phyloP scores from a whole-genome alignment of 495 filamentous ascomycete species.

The Penicillium roqueforti region DNA sequence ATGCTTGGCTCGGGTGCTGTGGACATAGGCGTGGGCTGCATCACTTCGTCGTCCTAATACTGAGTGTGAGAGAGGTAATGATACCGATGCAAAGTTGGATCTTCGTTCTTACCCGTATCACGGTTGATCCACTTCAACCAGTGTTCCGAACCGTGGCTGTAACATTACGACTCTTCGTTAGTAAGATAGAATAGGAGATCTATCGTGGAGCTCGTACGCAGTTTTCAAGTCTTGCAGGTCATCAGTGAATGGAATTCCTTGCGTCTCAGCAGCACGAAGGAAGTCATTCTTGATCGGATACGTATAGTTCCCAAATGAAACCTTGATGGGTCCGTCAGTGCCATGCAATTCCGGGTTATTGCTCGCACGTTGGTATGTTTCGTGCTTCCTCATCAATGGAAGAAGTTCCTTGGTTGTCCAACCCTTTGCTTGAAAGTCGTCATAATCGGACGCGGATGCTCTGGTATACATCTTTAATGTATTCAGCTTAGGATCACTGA shows the following conservation, averaged over 20 bases:
- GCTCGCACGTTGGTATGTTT: conserved; percentile 74
- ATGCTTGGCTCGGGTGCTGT: conserved; percentile 61
- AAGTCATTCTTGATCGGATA: conserved; percentile 76
- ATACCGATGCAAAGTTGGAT: background rate
- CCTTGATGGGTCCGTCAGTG: conserved; percentile 79
- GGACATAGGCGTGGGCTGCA: conserved; percentile 71
- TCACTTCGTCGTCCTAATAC: conserved; percentile 50
- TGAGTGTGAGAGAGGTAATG: conserved; percentile 2
- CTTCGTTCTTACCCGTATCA: conserved; percentile 43
- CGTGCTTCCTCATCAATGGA: conserved; percentile 78
- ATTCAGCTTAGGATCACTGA: background rate
- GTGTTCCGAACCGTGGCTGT: conserved; percentile 37
- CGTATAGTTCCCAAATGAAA: conserved; percentile 74
- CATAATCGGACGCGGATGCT: conserved; percentile 77
- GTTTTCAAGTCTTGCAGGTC: conserved; percentile 66
- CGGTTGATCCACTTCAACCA: conserved; percentile 68
- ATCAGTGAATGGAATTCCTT: conserved; percentile 68
- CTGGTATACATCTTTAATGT: conserved; percentile 70
- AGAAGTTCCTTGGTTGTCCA: conserved; percentile 77
- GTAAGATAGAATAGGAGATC: too few species aligned
- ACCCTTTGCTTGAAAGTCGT: conserved; percentile 77
- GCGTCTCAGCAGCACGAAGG: conserved; percentile 70
- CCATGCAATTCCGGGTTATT: conserved; percentile 76
- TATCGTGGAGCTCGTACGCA: conserved; percentile 35
- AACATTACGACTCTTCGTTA: background rate